Evolutionary conservation across 805 yeast genomes (phyloP).

Genomic region (Schizosaccharomyces pombe): DNA sequence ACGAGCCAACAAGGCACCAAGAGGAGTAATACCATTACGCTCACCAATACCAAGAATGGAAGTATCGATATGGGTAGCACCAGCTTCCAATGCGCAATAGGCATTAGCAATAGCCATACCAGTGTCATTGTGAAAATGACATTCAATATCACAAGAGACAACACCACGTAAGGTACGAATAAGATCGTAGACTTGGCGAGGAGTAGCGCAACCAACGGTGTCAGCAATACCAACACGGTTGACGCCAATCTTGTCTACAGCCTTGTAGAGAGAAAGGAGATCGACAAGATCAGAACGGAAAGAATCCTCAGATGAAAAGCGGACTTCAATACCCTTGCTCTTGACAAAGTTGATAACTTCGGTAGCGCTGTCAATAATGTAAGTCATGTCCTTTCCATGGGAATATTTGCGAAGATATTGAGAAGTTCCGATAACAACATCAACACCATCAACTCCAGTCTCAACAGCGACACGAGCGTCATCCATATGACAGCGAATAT

Average conservation of each 20-base stretch:
- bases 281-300: conserved; percentile 93
- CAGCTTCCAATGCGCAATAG: conserved; percentile 92
- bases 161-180: conserved; percentile 82
- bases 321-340: conserved; percentile 85
- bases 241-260: conserved; percentile 92
- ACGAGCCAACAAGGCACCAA: conserved; percentile 96
- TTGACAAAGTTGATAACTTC: conserved; percentile 95
- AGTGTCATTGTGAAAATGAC: conserved; percentile 96
- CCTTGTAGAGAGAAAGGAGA: conserved; percentile 77
- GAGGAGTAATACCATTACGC: conserved; percentile 92
- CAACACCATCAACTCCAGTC: conserved; percentile 97
- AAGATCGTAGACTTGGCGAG: conserved; percentile 93
- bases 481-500: conserved; percentile 96
- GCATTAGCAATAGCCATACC: conserved; percentile 98
- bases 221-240: conserved; percentile 98
- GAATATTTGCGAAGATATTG: conserved; percentile 83
- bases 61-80: conserved; percentile 84
- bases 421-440: conserved; percentile 92
- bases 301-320: conserved; percentile 92
- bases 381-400: conserved; percentile 96
- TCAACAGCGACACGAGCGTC: conserved; percentile 93
- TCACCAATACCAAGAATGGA: conserved; percentile 96
- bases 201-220: conserved; percentile 97
- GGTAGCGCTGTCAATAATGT: conserved; percentile 83
- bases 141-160: conserved; percentile 89